A percentile compares a stretch with the other conserved stretches of the same genome.
Conservation (phyloP, 108 stramenopile species). For the Skeletonema menzelii region DNA sequence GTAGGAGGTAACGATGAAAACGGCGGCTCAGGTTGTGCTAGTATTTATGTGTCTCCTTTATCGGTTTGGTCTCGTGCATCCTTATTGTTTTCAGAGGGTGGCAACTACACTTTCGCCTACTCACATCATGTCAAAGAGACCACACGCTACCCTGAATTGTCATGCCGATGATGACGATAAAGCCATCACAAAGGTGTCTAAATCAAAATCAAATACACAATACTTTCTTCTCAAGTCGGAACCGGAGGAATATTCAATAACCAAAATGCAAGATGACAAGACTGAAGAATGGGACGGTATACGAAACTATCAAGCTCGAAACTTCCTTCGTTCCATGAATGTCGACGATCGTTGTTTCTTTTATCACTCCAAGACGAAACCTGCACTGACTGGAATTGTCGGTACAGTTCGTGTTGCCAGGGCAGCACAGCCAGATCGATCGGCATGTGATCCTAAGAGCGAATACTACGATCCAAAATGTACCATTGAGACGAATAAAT, state of each 20-base stretch:
- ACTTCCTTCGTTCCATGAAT: conserved; percentile 48
- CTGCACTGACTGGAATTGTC: conserved; percentile 41
- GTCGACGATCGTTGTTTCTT: conserved; percentile 52
- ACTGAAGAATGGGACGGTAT: conserved; percentile 60
- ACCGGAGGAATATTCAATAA: conserved; percentile 54
- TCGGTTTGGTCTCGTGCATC: background rate
- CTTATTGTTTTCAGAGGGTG: background rate
- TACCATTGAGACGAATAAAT: conserved; percentile 43
- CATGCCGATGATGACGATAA: background rate
- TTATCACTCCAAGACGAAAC: conserved; percentile 50
- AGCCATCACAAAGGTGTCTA: background rate
- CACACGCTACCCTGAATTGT: background rate
- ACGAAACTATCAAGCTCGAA: conserved; percentile 61
- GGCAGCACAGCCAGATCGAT: conserved; percentile 43
- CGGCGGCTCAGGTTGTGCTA: background rate
- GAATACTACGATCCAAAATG: conserved; percentile 53
- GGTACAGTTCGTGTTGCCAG: conserved; percentile 42
- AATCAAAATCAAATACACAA: background rate
- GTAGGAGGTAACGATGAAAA: no score
- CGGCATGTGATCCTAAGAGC: conserved; percentile 51
- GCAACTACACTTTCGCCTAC: background rate
- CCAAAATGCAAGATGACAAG: conserved; percentile 29
- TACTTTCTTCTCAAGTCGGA: conserved; percentile 57
- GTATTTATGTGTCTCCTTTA: background rate
- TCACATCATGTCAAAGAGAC: background rate